Evolutionary conservation across 2,329 filamentous ascomycete species (phyloP).

Genomic region (Calonectria fujianensis): DNA sequence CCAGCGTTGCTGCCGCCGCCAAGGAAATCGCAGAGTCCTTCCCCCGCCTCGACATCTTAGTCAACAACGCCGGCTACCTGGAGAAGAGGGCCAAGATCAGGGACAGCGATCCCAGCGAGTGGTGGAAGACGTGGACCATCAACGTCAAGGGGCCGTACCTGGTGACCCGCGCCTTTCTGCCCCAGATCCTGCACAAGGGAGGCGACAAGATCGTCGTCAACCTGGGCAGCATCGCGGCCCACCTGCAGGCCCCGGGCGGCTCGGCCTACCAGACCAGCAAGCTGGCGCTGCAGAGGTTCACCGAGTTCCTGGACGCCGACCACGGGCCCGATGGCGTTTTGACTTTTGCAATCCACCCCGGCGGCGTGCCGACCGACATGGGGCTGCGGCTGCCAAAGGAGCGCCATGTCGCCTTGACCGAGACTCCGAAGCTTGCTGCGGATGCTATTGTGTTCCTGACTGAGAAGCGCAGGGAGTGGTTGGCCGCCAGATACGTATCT

Average conservation of each 20-base stretch:
- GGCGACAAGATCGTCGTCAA: conserved; percentile 66
- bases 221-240: conserved; percentile 66
- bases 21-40: conserved; percentile 55
- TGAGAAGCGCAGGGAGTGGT: conserved; percentile 64
- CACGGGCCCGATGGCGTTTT: conserved; percentile 64
- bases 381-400: conserved; percentile 44
- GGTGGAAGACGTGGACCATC: conserved; percentile 62
- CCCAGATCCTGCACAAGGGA: conserved; percentile 60
- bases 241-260: conserved; percentile 58
- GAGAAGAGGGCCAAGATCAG: conserved; percentile 59
- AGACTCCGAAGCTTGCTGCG: conserved; percentile 63
- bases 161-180: conserved; percentile 68
- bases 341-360: conserved; percentile 63
- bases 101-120: conserved; percentile 64
- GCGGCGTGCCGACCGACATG: conserved; percentile 60
- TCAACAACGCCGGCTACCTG: conserved; percentile 67
- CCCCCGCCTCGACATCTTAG: conserved; percentile 63
- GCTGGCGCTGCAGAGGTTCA: conserved; percentile 68
- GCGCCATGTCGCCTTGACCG: conserved; percentile 40
- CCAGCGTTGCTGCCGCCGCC: conserved; percentile 59
- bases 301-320: conserved; percentile 68
- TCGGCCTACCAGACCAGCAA: conserved; percentile 69
- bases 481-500: conserved; percentile 66
- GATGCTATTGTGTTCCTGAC: conserved; percentile 67
- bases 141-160: conserved; percentile 69